phyloP scores from a whole-genome alignment of 768 basidiomycete genomes.

The Hydnum rufescens region DNA sequence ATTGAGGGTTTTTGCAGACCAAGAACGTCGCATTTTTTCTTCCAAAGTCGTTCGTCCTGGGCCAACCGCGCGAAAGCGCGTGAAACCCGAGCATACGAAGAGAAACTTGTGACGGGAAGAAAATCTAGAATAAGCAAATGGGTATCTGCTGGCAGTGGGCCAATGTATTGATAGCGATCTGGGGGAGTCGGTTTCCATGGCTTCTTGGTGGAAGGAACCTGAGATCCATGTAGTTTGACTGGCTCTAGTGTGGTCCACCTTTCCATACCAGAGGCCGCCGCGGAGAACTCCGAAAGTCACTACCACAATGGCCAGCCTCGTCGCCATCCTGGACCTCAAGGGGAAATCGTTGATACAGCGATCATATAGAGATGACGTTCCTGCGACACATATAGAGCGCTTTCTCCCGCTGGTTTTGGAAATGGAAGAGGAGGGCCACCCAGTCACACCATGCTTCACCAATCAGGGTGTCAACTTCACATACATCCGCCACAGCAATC shows the following conservation, averaged over 20 bases:
- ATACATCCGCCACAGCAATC: conserved; percentile 95
- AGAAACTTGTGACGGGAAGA: conserved; percentile 64
- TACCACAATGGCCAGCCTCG: conserved; percentile 35
- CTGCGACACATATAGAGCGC: conserved; percentile 71
- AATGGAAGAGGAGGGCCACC: conserved; percentile 91
- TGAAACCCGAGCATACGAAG: conserved; percentile 48
- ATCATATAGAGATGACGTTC: conserved; percentile 90
- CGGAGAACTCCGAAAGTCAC: background rate
- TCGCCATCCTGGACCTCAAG: conserved; percentile 95
- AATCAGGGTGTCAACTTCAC: conserved; percentile 92
- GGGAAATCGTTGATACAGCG: conserved; percentile 95
- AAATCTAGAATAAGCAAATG: conserved; percentile 54
- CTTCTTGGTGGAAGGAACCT: conserved; percentile 1
- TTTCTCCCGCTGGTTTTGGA: conserved; percentile 88
- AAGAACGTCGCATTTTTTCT: conserved; percentile 45
- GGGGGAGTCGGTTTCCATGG: background rate
- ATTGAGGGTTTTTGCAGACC: conserved; percentile 28
- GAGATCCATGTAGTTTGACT: conserved; percentile 24
- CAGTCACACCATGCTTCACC: conserved; percentile 91
- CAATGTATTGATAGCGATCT: conserved; percentile 28
- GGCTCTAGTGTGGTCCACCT: conserved; percentile 78
- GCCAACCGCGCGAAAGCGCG: conserved; percentile 42
- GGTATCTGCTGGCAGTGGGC: conserved; percentile 58
- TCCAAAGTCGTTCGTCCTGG: conserved; percentile 64
- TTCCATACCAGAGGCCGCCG: conserved; percentile 34